phyloP scores from a whole-genome alignment of 495 filamentous ascomycete genomes.

The Daldinia loculata region DNA sequence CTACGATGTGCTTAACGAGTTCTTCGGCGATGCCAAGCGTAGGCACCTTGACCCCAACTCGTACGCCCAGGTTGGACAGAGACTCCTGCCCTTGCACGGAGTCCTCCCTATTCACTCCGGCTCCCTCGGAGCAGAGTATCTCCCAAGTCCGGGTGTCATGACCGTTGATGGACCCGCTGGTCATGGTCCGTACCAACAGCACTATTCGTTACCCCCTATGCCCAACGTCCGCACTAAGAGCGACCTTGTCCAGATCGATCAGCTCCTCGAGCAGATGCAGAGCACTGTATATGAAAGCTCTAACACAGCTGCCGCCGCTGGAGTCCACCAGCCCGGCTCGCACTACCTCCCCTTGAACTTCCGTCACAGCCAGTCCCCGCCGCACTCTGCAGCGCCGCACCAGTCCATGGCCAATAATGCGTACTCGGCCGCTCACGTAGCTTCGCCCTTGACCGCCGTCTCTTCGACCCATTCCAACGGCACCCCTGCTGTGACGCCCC shows the following conservation, averaged over 20 bases:
- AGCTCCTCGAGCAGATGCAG: slow-evolving; percentile 94
- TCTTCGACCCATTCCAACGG: slow-evolving; percentile 64
- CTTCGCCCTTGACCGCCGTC: slow-evolving; percentile 67
- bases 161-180: slow-evolving; percentile 62
- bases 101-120: slow-evolving; percentile 71
- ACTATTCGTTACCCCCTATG: slow-evolving; percentile 83
- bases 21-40: slow-evolving; percentile 91
- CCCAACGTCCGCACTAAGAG: slow-evolving; percentile 90
- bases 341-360: slow-evolving; percentile 61
- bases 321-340: slow-evolving; percentile 70
- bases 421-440: slow-evolving; percentile 64
- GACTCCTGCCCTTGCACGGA: slow-evolving; percentile 76
- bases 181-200: slow-evolving; percentile 65
- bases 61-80: slow-evolving; percentile 81
- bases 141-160: slow-evolving; percentile 54
- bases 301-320: slow-evolving; percentile 77
- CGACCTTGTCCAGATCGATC: slow-evolving; percentile 89
- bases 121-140: slow-evolving; percentile 70
- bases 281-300: slow-evolving; percentile 92
- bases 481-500: slow-evolving; percentile 89
- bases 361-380: slow-evolving; percentile 79
- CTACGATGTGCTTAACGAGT: slow-evolving; percentile 88
- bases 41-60: slow-evolving; percentile 85
- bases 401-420: slow-evolving; percentile 54
- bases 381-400: slow-evolving; percentile 59